Conservation (phyloP, 768 basidiomycete species). For the Rhodotorula kratochvilovae region DNA sequence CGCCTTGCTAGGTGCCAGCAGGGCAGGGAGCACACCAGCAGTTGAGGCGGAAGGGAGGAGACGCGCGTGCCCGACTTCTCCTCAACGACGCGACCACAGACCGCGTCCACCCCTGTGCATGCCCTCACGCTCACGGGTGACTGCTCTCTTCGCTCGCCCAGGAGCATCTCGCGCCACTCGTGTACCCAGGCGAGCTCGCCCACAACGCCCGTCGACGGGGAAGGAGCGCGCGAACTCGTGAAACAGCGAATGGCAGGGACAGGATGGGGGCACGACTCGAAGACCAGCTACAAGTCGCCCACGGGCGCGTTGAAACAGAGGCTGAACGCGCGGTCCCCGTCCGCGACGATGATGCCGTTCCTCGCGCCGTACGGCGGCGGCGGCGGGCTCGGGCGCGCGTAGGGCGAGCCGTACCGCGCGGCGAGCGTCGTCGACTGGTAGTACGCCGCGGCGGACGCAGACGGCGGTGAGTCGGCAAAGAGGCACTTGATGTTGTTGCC, state of each 20-base stretch:
- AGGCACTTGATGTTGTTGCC: slow-evolving; percentile 68
- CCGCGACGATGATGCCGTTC: slow-evolving; percentile 33
- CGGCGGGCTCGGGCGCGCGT: slow-evolving; percentile 9
- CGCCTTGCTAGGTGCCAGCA: too few species aligned
- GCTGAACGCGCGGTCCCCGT: slow-evolving; percentile 32
- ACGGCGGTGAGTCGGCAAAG: slow-evolving; percentile 89
- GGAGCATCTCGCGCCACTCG: too few species aligned
- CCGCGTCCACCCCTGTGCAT: too few species aligned
- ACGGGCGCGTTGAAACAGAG: slow-evolving; percentile 14
- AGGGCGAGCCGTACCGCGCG: slow-evolving; percentile 22
- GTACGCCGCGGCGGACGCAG: slow-evolving; percentile 54
- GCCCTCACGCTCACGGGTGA: too few species aligned
- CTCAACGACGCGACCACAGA: too few species aligned
- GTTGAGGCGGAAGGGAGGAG: too few species aligned
- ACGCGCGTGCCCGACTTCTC: too few species aligned
- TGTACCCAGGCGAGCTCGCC: too few species aligned
- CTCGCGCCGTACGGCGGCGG: slow-evolving; percentile 7
- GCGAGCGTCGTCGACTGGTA: slow-evolving; percentile 1
- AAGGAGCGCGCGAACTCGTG: too few species aligned
- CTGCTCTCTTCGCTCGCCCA: too few species aligned
- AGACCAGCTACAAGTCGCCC: slow-evolving; percentile 5
- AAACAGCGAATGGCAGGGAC: not conserved
- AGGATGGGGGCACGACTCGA: not conserved
- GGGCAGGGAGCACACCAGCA: too few species aligned
- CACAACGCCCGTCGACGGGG: too few species aligned